Evolutionary conservation across 257 asterid genomes (phyloP).

Genomic region (Solanum arcanum): DNA sequence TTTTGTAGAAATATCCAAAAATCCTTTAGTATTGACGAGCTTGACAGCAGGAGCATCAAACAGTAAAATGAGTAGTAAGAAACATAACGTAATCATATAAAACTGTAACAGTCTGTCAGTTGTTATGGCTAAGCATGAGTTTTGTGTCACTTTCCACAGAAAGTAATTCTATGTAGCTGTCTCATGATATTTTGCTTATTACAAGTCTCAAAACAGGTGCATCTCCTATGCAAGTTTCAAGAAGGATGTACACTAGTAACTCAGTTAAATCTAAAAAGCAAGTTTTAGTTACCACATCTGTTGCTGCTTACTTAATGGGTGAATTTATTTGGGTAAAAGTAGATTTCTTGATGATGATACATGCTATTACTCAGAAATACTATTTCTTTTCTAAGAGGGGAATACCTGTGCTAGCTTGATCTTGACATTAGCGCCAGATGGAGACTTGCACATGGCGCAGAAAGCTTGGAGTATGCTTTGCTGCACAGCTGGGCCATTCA

Average conservation of each 20-base stretch:
- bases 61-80: background rate
- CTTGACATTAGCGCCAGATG: slow-evolving; percentile 30
- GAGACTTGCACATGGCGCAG: slow-evolving; percentile 43
- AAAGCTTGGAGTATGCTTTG: slow-evolving; percentile 34
- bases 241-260: background rate
- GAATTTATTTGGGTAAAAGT: background rate
- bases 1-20: background rate
- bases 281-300: background rate
- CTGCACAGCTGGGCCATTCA: slow-evolving; percentile 31
- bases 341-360: background rate
- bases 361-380: background rate
- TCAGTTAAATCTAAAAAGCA: background rate
- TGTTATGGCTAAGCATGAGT: background rate
- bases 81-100: background rate
- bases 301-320: background rate
- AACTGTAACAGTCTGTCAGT: background rate
- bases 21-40: background rate
- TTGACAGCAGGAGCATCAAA: background rate
- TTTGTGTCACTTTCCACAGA: background rate
- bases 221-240: background rate
- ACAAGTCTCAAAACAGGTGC: background rate
- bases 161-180: background rate
- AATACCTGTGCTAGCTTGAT: slow-evolving; percentile 41
- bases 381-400: background rate
- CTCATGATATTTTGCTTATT: background rate